Base-by-base conservation (phyloP, 2,329 filamentous ascomycete genomes). In the Ophiostoma montium region DNA sequence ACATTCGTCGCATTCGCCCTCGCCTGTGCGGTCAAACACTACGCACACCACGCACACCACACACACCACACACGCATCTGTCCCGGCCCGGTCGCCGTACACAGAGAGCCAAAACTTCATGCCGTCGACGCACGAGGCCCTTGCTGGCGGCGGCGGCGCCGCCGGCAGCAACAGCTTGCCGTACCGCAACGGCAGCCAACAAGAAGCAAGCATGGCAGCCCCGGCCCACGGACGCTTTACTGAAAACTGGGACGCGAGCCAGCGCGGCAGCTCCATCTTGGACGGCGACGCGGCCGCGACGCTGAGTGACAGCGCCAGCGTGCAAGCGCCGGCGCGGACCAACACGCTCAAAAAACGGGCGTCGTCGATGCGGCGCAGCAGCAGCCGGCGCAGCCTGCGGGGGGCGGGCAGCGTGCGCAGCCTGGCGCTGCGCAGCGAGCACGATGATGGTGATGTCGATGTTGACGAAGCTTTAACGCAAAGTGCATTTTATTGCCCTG, bases 271-370 rank as follows among this genome's bases (percentile, higher is more conserved):
- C 57, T 84, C 80, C 35, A 70, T 84, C 51, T 60, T 80, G 52
- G 75, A 78, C 58, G 71, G 69, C 45, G 65, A 65, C 35, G 61
- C 50, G 27, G 51, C 53, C 56, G 58, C 54, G 5, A 31, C 39
- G 7, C 60, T 74, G 64, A 66, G 74, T 51, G 65, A 67, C 35
- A 58, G 62, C 35, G 19, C 13, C 27, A 30, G 31, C 47, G 30
- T 27, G 16, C 62, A 64, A 43, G 61, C 66, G 36, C 64, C 74
- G 27, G 65, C 67, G 46, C 65, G 74, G 38, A 67, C 67, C 45
- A 86, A 86, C 52, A 95, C 89, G 0, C 71, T 96, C 57, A 92
- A 86, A 70, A 96, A 96, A 72, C 92, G 87, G 66, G 71, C 70
- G 21, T 94, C 88, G 21, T 94, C 88, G 10, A 62, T 95, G 51